phyloP scores from a whole-genome alignment of 148 eudicot genomes.

The Heliosperma pusillum region DNA sequence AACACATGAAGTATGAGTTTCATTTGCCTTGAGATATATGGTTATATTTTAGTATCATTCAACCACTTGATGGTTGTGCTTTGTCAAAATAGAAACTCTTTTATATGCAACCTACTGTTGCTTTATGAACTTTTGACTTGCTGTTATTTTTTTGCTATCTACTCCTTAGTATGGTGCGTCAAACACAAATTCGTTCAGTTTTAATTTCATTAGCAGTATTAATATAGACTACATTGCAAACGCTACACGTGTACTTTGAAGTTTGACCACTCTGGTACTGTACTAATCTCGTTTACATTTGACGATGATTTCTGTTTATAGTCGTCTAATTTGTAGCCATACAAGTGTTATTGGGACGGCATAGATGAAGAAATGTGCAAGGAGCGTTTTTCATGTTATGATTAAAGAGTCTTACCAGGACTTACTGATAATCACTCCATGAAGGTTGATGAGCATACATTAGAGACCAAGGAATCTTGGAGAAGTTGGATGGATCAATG shows the following conservation, averaged over 20 bases:
- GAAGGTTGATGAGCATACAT: conserved; percentile 54
- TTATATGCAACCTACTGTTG: background rate
- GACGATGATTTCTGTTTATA: background rate
- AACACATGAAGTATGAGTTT: background rate
- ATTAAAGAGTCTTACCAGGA: conserved; percentile 29
- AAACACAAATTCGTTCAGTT: background rate
- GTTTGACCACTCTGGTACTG: background rate
- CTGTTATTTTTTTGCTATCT: background rate
- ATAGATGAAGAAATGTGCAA: conserved; percentile 19
- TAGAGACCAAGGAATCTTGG: conserved; percentile 51
- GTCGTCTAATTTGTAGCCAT: conserved; percentile 33
- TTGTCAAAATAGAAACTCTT: background rate
- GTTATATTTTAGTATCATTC: background rate
- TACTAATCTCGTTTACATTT: background rate
- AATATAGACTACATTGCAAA: background rate
- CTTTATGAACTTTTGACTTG: background rate
- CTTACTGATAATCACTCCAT: conserved; percentile 40
- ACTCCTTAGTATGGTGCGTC: background rate
- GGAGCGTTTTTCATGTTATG: conserved; percentile 34
- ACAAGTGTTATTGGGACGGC: conserved; percentile 43
- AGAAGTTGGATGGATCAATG: conserved; percentile 37
- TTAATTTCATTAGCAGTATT: background rate
- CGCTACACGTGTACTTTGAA: background rate
- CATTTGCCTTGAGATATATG: background rate
- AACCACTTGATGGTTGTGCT: conserved; percentile 1